phyloP scores from a whole-genome alignment of 768 basidiomycete species.

The Calocera viscosa region DNA sequence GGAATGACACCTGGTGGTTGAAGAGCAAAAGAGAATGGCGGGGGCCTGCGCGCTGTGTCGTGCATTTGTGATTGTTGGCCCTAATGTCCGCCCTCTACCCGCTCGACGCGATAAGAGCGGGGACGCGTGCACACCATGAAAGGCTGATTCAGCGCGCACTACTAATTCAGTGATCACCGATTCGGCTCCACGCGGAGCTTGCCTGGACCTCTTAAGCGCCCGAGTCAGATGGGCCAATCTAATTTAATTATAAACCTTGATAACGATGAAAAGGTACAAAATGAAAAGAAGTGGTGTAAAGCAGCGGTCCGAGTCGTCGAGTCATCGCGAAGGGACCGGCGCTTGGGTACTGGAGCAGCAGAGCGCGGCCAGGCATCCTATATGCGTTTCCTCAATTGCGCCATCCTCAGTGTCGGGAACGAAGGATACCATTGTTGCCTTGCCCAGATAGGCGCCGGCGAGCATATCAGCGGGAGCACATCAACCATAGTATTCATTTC shows the following conservation, averaged over 20 bases:
- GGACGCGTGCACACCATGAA: neutral
- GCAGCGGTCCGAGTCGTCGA: too few species aligned
- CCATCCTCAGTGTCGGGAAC: too few species aligned
- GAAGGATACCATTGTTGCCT: too few species aligned
- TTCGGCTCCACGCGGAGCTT: neutral
- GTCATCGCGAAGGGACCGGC: too few species aligned
- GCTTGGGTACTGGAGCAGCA: too few species aligned
- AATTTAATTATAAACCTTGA: too few species aligned
- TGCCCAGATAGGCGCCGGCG: too few species aligned
- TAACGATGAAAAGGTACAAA: too few species aligned
- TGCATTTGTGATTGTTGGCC: neutral
- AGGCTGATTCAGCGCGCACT: neutral
- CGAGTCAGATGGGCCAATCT: neutral
- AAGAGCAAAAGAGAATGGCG: neutral
- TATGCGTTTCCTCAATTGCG: too few species aligned
- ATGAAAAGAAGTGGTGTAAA: too few species aligned
- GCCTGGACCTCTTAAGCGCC: neutral
- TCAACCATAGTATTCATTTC: slow-evolving; percentile 8
- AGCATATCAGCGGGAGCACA: neutral
- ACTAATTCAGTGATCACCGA: neutral
- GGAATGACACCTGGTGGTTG: neutral
- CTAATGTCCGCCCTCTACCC: slow-evolving; percentile 8
- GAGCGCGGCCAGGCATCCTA: too few species aligned
- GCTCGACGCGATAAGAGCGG: neutral
- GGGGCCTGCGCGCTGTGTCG: neutral